Base-by-base conservation (phyloP, 108 stramenopile species). In the Skeletonema costatum region DNA sequence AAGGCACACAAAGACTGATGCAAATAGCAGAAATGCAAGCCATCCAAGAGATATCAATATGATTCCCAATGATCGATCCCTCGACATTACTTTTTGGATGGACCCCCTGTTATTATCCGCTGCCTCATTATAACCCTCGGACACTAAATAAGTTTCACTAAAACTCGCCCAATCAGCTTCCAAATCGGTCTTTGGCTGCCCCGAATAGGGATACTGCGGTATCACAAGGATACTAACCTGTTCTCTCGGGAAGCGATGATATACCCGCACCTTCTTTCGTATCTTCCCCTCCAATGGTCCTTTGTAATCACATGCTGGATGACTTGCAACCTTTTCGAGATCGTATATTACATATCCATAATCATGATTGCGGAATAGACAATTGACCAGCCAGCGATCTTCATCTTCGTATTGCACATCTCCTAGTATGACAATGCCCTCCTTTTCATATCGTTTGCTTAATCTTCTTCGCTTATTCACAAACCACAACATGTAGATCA, bases 181-280 rank as follows among this genome's bases (percentile, higher is more conserved):
- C 71, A 92, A 74, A 62, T 92, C 91, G 44, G 65, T 74, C 83
- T 90, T 92, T 31, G 89, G 74, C 68, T 90, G 89, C 3, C 89
- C 91, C 13, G 88, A 89, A 5, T 82, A 73, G 2, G 91, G 91
- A 73, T 83, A 78, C 31, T 78, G 63, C 14, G 86, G 87, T 25
- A 92, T 68, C 31, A 84, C 76, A 64, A 90, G 36, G 62, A 92
- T 82, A 13, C 84, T 71, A 21, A 87, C 64, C 58, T 80, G 65
- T 53, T 92, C 91, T 60, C 91, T 71, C 8, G 89, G 87, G 67
- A 86, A 92, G 0, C 76, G 87, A 60, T 92, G 83, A 64, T 86
- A 92, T 21, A 88, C 77, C 25, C 91, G 76, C 2, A 92, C 87
- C 44, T 75, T 75, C 74, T 92, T 92, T n/a, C 74, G 77, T 30